Evolutionary conservation across 2,329 filamentous ascomycete genomes (phyloP).

Genomic region (Pseudocercospora fuligena): DNA sequence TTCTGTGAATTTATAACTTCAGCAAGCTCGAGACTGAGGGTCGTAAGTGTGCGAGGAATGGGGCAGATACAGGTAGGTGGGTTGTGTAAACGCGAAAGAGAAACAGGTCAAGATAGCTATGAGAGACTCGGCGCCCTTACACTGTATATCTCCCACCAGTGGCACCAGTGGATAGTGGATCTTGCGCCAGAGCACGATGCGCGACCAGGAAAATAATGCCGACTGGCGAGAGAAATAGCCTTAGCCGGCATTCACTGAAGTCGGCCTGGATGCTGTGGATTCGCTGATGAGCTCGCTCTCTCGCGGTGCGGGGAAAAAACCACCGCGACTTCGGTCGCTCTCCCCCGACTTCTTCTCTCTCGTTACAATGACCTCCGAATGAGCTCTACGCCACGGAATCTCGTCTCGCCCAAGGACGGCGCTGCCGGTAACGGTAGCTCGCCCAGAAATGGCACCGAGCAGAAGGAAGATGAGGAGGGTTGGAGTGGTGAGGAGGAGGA

Average conservation of each 20-base stretch:
- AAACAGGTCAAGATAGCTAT: conserved; percentile 11
- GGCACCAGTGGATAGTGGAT: conserved; percentile 10
- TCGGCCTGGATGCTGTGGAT: conserved; percentile 16
- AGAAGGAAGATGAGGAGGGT: conserved; percentile 39
- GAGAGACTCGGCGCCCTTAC: conserved; percentile 11
- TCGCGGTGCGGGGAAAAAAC: conserved; percentile 20
- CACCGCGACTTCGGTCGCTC: conserved; percentile 15
- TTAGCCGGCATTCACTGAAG: conserved; percentile 8
- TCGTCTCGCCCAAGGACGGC: conserved; percentile 27
- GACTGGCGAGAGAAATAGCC: conserved; percentile 9
- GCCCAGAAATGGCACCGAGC: conserved; percentile 28
- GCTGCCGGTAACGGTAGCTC: conserved; percentile 21
- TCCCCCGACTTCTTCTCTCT: conserved; percentile 21
- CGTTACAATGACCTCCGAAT: conserved; percentile 24
- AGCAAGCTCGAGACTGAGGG: neutral
- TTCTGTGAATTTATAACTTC: neutral
- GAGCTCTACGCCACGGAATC: conserved; percentile 20
- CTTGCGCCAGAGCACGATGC: conserved; percentile 7
- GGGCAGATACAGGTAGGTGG: neutral
- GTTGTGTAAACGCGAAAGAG: neutral
- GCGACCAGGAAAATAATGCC: conserved; percentile 17
- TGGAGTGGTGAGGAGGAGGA: conserved; percentile 49
- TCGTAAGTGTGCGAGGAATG: neutral
- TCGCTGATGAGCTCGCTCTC: conserved; percentile 16
- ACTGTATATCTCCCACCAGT: conserved; percentile 12